Evolutionary conservation across 2,329 filamentous ascomycete genomes (phyloP), one percentile per base, ranked within the genome.

Genomic region (Celoporthe dispersa): DNA sequence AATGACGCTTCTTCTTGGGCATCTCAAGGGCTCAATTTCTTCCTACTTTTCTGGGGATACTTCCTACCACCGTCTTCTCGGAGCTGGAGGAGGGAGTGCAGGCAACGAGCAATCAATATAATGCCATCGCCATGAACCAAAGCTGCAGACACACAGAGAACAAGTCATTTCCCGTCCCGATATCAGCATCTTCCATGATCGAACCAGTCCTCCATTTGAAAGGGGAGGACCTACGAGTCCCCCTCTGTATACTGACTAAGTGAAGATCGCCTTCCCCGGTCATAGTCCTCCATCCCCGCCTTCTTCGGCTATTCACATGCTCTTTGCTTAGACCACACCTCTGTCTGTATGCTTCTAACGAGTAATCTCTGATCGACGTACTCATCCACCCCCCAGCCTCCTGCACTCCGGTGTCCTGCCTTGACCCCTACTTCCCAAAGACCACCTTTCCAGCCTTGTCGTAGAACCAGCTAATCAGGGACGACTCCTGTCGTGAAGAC

Each of bases 361-460:
- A 31, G 51, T 16, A 16, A 16, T 31, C 3, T 31, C 51, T 14
- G 28, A 55, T 5, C 12, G 51, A 55, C 6, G 25, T 28, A 14
- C 12, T 55, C n/a, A 19, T 12, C 14, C 11, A 6, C 7, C 16
- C 6, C 31, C 19, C 2, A 4, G 6, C 31, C 44, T 12, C 3
- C n/a, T 44, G 28, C 41, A 31, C 6, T 2, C 8, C 6, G 48
- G n/a, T 8, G 12, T 16, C n/a, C 7, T 39, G 16, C 6, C 11
- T 35, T 35, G 41, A 44, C 2, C 14, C 2, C 41, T 39, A 66
- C 41, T 37, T n/a, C 39, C 64, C 63, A 25, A 62, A 53, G 25
- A 69, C 19, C 44, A 39, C 44, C 57, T 41, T 66, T 33, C 22
- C 35, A 31, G 60, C 60, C 57, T 48, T 69, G 19, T 51, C 22